Conservation (phyloP, 768 basidiomycete genomes). For the Pleurotus tuoliensis region DNA sequence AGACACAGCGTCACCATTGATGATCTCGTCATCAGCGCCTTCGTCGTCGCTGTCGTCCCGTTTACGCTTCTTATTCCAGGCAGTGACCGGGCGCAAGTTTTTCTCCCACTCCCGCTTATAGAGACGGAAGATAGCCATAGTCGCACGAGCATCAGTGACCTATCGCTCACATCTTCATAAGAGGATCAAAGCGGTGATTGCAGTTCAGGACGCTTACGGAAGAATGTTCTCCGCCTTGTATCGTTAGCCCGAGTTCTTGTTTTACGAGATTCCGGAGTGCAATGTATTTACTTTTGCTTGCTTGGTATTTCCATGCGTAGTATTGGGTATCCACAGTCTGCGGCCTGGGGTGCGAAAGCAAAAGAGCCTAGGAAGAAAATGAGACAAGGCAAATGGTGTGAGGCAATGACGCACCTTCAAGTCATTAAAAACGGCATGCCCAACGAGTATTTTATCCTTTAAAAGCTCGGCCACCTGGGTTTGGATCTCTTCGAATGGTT, state of each 20-base stretch:
- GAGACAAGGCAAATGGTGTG: neutral
- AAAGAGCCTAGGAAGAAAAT: slow-evolving; percentile 45
- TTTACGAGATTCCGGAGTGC: slow-evolving; percentile 78
- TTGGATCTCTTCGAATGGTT: slow-evolving; percentile 76
- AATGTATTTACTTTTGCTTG: slow-evolving; percentile 60
- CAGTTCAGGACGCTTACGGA: slow-evolving; percentile 53
- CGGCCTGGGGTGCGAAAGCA: slow-evolving; percentile 66
- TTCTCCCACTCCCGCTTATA: slow-evolving; percentile 83
- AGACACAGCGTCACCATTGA: slow-evolving; percentile 11
- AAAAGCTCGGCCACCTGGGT: slow-evolving; percentile 71
- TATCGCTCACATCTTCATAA: slow-evolving; percentile 21
- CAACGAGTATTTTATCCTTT: slow-evolving; percentile 76
- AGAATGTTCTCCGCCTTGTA: slow-evolving; percentile 87
- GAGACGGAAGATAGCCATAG: slow-evolving; percentile 89
- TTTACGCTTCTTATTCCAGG: slow-evolving; percentile 15
- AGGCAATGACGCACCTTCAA: slow-evolving; percentile 57
- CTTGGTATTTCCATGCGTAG: slow-evolving; percentile 53
- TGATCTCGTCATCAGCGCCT: slow-evolving; percentile 3
- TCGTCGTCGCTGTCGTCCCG: slow-evolving; percentile 13
- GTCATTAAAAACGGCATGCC: slow-evolving; percentile 91
- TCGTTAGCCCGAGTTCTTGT: slow-evolving; percentile 73
- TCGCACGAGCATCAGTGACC: slow-evolving; percentile 92
- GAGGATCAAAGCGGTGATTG: no score
- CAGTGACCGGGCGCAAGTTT: slow-evolving; percentile 20
- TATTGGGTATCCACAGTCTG: slow-evolving; percentile 69